Evolutionary conservation across 805 yeast species (phyloP).

Genomic region (Cyberlindnera mycetangii): DNA sequence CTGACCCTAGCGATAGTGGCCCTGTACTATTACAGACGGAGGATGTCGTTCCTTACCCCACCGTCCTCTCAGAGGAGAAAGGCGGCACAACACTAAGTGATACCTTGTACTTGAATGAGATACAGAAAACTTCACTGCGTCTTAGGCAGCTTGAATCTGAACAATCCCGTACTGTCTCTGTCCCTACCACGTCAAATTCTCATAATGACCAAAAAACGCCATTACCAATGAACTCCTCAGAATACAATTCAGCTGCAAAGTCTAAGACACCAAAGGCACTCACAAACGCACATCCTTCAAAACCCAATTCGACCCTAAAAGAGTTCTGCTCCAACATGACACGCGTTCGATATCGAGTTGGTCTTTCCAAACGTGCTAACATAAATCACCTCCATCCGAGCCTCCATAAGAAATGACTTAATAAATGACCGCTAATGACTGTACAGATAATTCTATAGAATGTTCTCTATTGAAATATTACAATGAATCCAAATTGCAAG

Average conservation of each 20-base stretch:
- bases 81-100: too few relatives aligned
- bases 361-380: conserved; percentile 26
- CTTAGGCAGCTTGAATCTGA: too few relatives aligned
- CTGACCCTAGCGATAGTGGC: neutral
- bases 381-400: conserved; percentile 22
- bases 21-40: neutral
- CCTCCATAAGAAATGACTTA: conserved; percentile 9
- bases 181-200: too few relatives aligned
- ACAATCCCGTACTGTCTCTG: too few relatives aligned
- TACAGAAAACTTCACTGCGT: too few relatives aligned
- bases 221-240: too few relatives aligned
- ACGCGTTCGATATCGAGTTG: conserved; percentile 21
- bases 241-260: neutral
- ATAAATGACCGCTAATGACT: conserved; percentile 1
- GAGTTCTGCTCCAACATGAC: conserved; percentile 15
- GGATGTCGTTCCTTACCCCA: neutral
- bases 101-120: too few relatives aligned
- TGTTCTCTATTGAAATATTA: neutral
- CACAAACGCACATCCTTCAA: neutral
- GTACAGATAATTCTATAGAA: neutral
- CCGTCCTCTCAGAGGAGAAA: neutral
- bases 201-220: neutral
- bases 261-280: neutral
- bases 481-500: too few relatives aligned
- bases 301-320: conserved; percentile 4